Percentiles rank a stretch among this genome's conserved stretches.
These are phyloP conservation scores for Xylaria intraflava DNA, from an alignment of 495 filamentous ascomycete genomes.

Conservation along the genomic window DNA sequence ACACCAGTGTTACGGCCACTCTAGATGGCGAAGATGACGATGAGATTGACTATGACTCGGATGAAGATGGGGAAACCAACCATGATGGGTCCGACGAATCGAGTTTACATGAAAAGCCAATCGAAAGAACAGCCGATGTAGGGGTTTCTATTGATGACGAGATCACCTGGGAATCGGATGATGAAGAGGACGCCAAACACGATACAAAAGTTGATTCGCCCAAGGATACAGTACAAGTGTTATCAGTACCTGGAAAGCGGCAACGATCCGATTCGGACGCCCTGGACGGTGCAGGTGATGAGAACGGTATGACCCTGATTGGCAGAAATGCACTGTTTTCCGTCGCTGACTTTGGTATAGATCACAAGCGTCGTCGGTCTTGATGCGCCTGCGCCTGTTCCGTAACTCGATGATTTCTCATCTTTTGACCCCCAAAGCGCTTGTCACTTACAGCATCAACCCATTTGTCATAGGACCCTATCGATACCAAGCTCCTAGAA, in stretches of 20 bases:
- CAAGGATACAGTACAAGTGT: slow-evolving; percentile 28
- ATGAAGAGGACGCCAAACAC: slow-evolving; percentile 30
- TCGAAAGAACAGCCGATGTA: not conserved
- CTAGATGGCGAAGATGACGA: slow-evolving; percentile 36
- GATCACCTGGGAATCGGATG: slow-evolving; percentile 39
- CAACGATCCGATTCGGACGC: slow-evolving; percentile 18
- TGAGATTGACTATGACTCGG: slow-evolving; percentile 42
- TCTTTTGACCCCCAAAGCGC: not conserved
- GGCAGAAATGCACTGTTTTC: not conserved
- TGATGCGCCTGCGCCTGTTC: slow-evolving; percentile 19
- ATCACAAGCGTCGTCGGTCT: slow-evolving; percentile 47
- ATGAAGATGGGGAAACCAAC: slow-evolving; percentile 24
- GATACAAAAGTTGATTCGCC: slow-evolving; percentile 12
- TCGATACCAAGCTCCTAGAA: slow-evolving; percentile 1
- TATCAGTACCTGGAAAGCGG: slow-evolving; percentile 22
- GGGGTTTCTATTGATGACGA: slow-evolving; percentile 27
- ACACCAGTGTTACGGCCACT: slow-evolving; percentile 37
- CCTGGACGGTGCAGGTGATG: slow-evolving; percentile 18
- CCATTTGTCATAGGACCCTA: not conserved
- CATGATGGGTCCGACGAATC: slow-evolving; percentile 6
- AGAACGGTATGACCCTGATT: slow-evolving; percentile 33
- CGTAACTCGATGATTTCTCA: slow-evolving; percentile 3
- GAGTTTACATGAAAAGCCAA: not conserved
- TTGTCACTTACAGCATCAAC: slow-evolving; percentile 1
- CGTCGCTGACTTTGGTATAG: slow-evolving; percentile 29